These are phyloP conservation scores for Avicennia marina DNA, from an alignment of 257 asterid species.

Conservation along the genomic window DNA sequence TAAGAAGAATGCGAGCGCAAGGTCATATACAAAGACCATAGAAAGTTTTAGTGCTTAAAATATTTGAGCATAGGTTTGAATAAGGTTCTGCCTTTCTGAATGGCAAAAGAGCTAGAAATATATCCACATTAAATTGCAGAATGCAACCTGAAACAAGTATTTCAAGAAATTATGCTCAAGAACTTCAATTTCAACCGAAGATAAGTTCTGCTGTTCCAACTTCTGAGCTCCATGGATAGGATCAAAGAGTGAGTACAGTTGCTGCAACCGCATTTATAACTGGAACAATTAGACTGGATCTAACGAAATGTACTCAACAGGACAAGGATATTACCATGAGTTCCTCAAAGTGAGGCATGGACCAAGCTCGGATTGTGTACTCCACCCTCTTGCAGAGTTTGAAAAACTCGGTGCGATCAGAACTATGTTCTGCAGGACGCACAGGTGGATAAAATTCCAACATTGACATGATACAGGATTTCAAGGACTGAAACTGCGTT, in stretches of 20 bases:
- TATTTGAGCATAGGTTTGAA: conserved; percentile 9
- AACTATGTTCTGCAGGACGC: conserved; percentile 55
- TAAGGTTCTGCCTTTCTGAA: conserved; percentile 10
- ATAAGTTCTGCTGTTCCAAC: conserved; percentile 85
- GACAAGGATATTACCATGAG: conserved; percentile 61
- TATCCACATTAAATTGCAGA: neutral
- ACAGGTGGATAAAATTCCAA: neutral
- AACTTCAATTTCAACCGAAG: conserved; percentile 63
- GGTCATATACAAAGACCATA: no score
- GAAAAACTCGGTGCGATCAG: conserved; percentile 90
- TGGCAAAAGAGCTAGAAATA: neutral
- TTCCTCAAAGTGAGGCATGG: conserved; percentile 93
- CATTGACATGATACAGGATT: no score
- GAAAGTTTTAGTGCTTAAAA: no score
- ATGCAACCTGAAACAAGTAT: conserved; percentile 79
- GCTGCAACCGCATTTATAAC: conserved; percentile 49
- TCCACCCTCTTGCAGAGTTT: conserved; percentile 97
- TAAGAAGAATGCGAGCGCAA: no score
- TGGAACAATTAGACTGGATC: neutral
- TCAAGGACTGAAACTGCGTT: no score
- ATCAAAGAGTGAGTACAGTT: conserved; percentile 93
- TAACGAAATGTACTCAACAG: neutral
- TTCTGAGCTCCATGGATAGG: conserved; percentile 82
- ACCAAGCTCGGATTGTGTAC: conserved; percentile 97
- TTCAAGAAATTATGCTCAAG: conserved; percentile 89